Conservation (phyloP, 805 yeast species). For the Starmerella potacharoeniae region DNA sequence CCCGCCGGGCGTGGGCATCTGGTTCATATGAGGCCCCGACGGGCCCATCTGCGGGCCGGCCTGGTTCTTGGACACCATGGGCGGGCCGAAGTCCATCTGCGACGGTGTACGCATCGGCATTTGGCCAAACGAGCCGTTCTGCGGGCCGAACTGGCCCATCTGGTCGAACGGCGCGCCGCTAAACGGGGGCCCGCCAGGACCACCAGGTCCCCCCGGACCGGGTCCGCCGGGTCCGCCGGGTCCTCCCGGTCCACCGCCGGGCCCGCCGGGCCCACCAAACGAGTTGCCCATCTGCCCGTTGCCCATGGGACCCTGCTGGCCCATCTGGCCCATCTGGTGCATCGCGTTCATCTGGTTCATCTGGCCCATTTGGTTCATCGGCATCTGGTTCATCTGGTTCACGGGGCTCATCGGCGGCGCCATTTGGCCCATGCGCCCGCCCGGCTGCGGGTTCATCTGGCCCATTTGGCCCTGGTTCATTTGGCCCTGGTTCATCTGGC, state of each 20-base stretch:
- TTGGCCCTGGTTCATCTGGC: background rate
- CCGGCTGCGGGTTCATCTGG: background rate
- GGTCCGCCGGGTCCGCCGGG: no score
- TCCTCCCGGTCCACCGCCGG: no score
- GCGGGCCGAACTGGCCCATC: background rate
- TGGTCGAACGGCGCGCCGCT: slow-evolving; percentile 1
- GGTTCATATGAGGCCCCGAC: background rate
- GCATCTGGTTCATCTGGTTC: background rate
- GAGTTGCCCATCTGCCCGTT: background rate
- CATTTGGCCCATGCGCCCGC: no score
- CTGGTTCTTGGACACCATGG: background rate
- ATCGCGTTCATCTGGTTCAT: background rate
- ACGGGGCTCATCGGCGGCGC: background rate
- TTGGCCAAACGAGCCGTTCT: background rate
- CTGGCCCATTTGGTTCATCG: background rate
- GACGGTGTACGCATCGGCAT: background rate
- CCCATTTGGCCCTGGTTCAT: background rate
- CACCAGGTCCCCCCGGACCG: background rate
- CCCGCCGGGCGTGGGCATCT: background rate
- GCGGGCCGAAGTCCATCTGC: background rate
- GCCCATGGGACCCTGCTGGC: background rate
- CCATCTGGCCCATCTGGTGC: background rate
- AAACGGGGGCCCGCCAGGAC: background rate
- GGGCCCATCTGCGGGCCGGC: background rate
- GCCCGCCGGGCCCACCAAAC: background rate